A percentile compares a stretch with the other conserved stretches of the same genome.
These are phyloP conservation scores for Filobasidium uniguttulatum DNA, from an alignment of 1,284 basidiomycete genomes.

Conservation along the genomic window DNA sequence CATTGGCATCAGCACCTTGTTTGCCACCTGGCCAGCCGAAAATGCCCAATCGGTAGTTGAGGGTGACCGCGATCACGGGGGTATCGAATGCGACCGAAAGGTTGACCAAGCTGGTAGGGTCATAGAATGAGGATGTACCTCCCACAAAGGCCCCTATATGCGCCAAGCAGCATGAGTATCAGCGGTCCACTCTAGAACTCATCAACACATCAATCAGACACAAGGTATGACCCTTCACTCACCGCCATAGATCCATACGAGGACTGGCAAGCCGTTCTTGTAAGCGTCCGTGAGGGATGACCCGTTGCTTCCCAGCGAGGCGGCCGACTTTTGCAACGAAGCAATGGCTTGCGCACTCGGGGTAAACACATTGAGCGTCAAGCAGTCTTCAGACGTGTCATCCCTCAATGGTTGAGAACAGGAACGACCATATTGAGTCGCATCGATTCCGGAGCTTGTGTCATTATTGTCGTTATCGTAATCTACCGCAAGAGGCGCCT, in stretches of 20 bases:
- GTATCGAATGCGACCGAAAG: constrained; percentile 14
- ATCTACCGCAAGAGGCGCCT: constrained; percentile 16
- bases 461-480: constrained; percentile 15
- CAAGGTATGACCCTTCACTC: constrained; percentile 19
- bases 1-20: constrained; percentile 24
- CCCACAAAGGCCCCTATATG: constrained; percentile 30
- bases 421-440: constrained; percentile 20
- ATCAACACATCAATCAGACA: neutral
- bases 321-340: neutral
- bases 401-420: constrained; percentile 24
- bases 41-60: constrained; percentile 40
- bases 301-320: too few species aligned
- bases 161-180: too few species aligned
- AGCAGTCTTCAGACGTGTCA: constrained; percentile 35
- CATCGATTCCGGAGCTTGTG: constrained; percentile 16
- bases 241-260: constrained; percentile 36
- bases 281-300: too few species aligned
- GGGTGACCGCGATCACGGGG: constrained; percentile 35
- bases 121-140: constrained; percentile 20
- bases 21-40: constrained; percentile 36
- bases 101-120: constrained; percentile 17
- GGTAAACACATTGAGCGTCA: constrained; percentile 35
- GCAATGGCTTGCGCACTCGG: constrained; percentile 10
- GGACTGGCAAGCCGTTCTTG: constrained; percentile 34
- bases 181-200: too few species aligned